Base-by-base conservation (phyloP, 805 yeast genomes). In the Starmerella stigmatis region DNA sequence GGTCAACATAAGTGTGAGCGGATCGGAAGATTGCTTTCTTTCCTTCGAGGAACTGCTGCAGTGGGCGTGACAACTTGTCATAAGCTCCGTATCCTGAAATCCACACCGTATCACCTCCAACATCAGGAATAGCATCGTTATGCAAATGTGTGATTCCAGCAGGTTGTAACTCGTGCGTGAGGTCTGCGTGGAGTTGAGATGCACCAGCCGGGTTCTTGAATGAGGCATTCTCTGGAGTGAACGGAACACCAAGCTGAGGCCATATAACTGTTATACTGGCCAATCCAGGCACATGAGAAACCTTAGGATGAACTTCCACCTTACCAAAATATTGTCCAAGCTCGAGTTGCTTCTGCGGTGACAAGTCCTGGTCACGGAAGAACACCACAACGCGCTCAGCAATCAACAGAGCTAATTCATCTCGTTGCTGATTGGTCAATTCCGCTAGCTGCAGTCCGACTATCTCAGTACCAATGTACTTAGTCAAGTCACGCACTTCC, bases 131-230 rank as follows among this genome's bases (percentile, higher is more conserved):
- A 47, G 79, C 81, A 40, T 80, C 65, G 45, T 78, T 75, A n/a
- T 75, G 68, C 57, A 82, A 76, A 48, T 78, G 72, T 0, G 92
- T 81, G 45, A 73, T 67, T n/a, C 81, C 81, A 13, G 89, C 81
- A 11, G 88, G 82, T 58, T 78, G 83, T 41, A 70, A 70, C 61
- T 82, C 89, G 60, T 79, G 82, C 19, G 85, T 73, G 32, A 79
- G 80, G 60, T 83, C 94, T 7, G 82, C 71, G 62, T 83, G 92
- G 82, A 84, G 83, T 27, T 48, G 41, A 5, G 54, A 41, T 35
- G 59, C 25, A 50, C 55, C 41, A 44, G 55, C 19, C 55, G 52
- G 55, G 46, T 58, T 21, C 59, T 60, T 55, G 51, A 25, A 60
- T 55, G 37, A 54, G 58, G 31, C 57, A 55, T 22, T 54, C 56